Base-by-base conservation (phyloP, 306 rosid species). In the Begonia loranthoides region DNA sequence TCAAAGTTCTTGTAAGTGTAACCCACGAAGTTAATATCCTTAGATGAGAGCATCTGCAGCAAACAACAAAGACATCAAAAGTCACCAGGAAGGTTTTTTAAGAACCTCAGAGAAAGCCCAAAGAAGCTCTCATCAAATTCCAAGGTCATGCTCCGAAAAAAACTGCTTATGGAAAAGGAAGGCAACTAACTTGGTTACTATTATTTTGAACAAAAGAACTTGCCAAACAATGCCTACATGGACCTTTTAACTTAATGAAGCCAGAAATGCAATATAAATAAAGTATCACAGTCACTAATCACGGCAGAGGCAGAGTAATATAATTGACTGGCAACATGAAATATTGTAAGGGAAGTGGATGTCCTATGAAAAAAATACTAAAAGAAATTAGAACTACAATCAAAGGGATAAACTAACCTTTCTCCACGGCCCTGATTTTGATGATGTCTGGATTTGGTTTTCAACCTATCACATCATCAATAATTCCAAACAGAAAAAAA, bases 361-460 rank as follows among this genome's bases (percentile, higher is more conserved):
- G n/a, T n/a, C n/a, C n/a, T n/a, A n/a, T n/a, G n/a, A n/a, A n/a
- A 28, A 28, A 28, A 28, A 28, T 28, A 28, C 36, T 28, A 28
- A 43, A 43, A 10, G 47, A 43, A 43, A 43, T 43, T 43, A 43
- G n/a, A 43, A 43, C 47, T 12, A 15, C 38, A 43, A 9, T 7
- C 43, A 33, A 58, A 28, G n/a, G 17, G 63, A 56, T 50, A 57
- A 19, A 66, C 85, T 50, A 71, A 92, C 99, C 96, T 92, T 87
- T 75, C 99, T 87, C 99, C 99, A 92, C 63, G 96, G 99, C 46
- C 99, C 99, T 50, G 94, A 66, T 66, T 74, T 92, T 56, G 96
- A 70, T 70, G 96, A 73, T 44, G 83, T 50, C 52, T 81, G 94
- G 66, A 68, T 79, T 79, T 77, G 73, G 69, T 49, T 70, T 64